Percentiles rank a stretch among this genome's conserved stretches.
Evolutionary conservation across 306 rosid genomes (phyloP).

Genomic region (Chamaecrista fasciculata): DNA sequence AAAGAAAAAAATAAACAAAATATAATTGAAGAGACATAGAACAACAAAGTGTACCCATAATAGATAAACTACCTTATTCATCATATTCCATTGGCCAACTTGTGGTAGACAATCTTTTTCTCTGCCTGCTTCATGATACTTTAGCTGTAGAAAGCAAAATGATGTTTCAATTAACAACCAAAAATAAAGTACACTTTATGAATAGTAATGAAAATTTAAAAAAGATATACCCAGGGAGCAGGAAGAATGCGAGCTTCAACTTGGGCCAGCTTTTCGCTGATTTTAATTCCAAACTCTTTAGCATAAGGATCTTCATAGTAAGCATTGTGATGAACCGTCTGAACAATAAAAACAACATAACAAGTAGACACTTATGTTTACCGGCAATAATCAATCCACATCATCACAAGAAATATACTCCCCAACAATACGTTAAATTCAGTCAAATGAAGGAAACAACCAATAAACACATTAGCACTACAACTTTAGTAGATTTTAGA

Average conservation of each 20-base stretch:
- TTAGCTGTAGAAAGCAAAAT: slow-evolving; percentile 52
- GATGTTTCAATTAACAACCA: neutral
- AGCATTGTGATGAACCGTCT: slow-evolving; percentile 91
- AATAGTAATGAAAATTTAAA: neutral
- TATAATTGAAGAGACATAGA: neutral
- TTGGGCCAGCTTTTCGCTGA: slow-evolving; percentile 85
- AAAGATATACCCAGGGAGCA: slow-evolving; percentile 72
- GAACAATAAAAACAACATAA: slow-evolving; percentile 7
- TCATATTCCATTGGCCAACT: slow-evolving; percentile 99
- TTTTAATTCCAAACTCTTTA: slow-evolving; percentile 82
- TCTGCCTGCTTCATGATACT: slow-evolving; percentile 93
- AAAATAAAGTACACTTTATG: neutral
- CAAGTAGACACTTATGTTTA: neutral
- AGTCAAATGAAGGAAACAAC: neutral
- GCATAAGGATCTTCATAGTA: slow-evolving; percentile 86
- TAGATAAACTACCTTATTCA: slow-evolving; percentile 69
- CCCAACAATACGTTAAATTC: neutral
- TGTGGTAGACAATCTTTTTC: slow-evolving; percentile 92
- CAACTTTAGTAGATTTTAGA: neutral
- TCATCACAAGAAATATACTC: too few relatives aligned
- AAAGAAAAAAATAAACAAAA: neutral
- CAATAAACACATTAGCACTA: neutral
- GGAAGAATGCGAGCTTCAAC: slow-evolving; percentile 99
- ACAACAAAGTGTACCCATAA: neutral
- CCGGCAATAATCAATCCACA: neutral